A percentile compares a stretch with the other conserved stretches of the same genome.
Evolutionary conservation across 2,329 filamentous ascomycete genomes (phyloP).

Genomic region (Endoconidiophora laricicola): DNA sequence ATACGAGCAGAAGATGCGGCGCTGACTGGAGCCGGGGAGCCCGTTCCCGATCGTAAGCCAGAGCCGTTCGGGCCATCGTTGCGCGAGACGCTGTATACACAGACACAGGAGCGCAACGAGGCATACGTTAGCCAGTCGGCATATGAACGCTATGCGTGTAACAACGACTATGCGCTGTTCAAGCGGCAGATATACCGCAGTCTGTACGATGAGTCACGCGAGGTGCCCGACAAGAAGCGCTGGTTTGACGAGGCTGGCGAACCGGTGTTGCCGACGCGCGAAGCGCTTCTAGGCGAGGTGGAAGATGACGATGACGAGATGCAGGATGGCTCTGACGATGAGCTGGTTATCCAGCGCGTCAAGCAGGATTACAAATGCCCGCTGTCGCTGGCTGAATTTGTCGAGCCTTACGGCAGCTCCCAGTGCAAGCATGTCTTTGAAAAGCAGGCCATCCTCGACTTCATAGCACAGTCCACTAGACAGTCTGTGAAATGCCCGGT

Average conservation of each 20-base stretch:
- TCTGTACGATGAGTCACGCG: slow-evolving; percentile 29
- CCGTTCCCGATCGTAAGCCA: background rate
- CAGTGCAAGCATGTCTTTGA: slow-evolving; percentile 62
- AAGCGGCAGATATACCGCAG: slow-evolving; percentile 41
- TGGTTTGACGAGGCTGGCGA: slow-evolving; percentile 36
- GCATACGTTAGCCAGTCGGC: slow-evolving; percentile 22
- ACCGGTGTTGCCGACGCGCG: slow-evolving; percentile 20
- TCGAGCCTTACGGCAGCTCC: slow-evolving; percentile 47
- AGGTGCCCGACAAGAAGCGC: slow-evolving; percentile 33
- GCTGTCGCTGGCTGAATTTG: slow-evolving; percentile 46
- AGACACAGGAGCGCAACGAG: slow-evolving; percentile 12
- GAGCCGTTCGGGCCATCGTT: background rate
- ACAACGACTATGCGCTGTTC: slow-evolving; percentile 45
- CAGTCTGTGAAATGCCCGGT: slow-evolving; percentile 7
- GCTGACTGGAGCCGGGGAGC: background rate
- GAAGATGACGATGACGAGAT: slow-evolving; percentile 29
- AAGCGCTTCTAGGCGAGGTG: slow-evolving; percentile 12
- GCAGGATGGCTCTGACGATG: slow-evolving; percentile 43
- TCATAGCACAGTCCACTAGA: slow-evolving; percentile 38
- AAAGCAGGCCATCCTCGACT: slow-evolving; percentile 42
- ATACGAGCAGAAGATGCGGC: background rate
- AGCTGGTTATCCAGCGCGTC: slow-evolving; percentile 49
- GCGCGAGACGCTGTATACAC: background rate
- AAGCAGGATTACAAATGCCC: slow-evolving; percentile 53
- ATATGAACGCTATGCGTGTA: slow-evolving; percentile 31